Base-by-base conservation (phyloP, 176 grass and related monocot species). In the Zoysia japonica region DNA sequence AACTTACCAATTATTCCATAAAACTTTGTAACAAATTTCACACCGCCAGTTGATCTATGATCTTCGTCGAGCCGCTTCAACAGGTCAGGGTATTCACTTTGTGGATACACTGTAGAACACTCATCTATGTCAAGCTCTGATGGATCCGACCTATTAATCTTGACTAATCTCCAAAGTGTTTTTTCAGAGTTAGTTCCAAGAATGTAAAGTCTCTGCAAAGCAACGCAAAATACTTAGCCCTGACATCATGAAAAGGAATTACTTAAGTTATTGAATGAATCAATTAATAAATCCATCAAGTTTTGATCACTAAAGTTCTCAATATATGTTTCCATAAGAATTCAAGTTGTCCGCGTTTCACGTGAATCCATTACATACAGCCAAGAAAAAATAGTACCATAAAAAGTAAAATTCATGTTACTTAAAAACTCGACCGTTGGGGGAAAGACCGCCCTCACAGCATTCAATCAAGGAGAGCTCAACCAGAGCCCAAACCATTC, bases 1-100 rank as follows among this genome's bases (percentile, higher is more conserved):
- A 70, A 77, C 68, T 80, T 79, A 94, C 95, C 95, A 9, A 98
- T 73, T 68, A 98, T 98, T 61, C 95, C 95, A 72, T 94, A 98
- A 80, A 91, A 98, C 20, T 87, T 89, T 49, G 81, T 89, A 52
- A 98, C 89, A 90, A 92, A 94, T 63, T 94, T 97, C 61, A 98
- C 47, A 45, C 95, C 95, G 13, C 95, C 95, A 78, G 84, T 90
- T 68, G 70, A 61, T 47, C 39, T 81, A 67, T 93, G 87, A 11
- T 85, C 90, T 87, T 89, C 89, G 82, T 84, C 72, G 28, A 98
- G 78, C 76, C 40, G 65, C 72, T 85, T 71, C 80, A 94, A 68
- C 48, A 94, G 79, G 16, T 87, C 78, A 73, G 49, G 61, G 53
- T 81, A 87, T 90, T 87, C 89, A 16, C 40, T 80, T 47, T 92